Percentiles rank a stretch among this genome's conserved stretches.
Conservation (phyloP, 257 asterid species). For the Przewalskia tangutica region DNA sequence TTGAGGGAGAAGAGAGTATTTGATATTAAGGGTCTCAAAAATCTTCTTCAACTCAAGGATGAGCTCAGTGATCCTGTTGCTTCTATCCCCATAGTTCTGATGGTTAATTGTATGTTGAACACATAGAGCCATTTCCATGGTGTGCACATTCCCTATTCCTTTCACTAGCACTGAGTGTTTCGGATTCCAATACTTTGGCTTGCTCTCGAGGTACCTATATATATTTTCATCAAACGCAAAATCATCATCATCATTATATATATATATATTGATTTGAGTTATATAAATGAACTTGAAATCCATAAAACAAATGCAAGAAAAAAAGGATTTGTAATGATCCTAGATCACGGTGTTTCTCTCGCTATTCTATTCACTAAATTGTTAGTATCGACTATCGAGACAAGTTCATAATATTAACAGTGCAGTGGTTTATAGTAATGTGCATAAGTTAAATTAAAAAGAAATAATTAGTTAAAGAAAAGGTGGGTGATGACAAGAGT, state of each 20-base stretch:
- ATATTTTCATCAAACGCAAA: neutral
- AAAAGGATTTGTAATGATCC: too few species aligned
- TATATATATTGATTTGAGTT: neutral
- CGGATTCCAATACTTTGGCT: slow-evolving; percentile 54
- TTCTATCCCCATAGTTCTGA: slow-evolving; percentile 45
- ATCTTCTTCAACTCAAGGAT: slow-evolving; percentile 15
- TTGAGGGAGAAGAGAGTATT: slow-evolving; percentile 49
- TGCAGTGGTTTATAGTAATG: too few species aligned
- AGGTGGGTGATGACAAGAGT: neutral
- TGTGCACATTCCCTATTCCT: slow-evolving; percentile 39
- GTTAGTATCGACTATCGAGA: too few species aligned
- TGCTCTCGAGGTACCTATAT: slow-evolving; percentile 50
- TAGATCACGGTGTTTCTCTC: too few species aligned
- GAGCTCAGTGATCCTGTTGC: slow-evolving; percentile 31
- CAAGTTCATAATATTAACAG: too few species aligned
- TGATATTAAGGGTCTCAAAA: slow-evolving; percentile 35
- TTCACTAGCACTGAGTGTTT: slow-evolving; percentile 43
- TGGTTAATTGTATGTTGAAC: slow-evolving; percentile 55
- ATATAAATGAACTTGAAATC: too few species aligned
- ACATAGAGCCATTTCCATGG: slow-evolving; percentile 36
- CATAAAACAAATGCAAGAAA: too few species aligned
- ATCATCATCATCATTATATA: neutral
- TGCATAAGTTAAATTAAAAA: too few species aligned
- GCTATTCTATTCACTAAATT: too few species aligned
- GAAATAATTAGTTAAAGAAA: too few species aligned